A percentile compares a stretch with the other conserved stretches of the same genome.
phyloP scores from a whole-genome alignment of 2,329 filamentous ascomycete genomes.

The Nothophaeocryptopus gaeumannii region DNA sequence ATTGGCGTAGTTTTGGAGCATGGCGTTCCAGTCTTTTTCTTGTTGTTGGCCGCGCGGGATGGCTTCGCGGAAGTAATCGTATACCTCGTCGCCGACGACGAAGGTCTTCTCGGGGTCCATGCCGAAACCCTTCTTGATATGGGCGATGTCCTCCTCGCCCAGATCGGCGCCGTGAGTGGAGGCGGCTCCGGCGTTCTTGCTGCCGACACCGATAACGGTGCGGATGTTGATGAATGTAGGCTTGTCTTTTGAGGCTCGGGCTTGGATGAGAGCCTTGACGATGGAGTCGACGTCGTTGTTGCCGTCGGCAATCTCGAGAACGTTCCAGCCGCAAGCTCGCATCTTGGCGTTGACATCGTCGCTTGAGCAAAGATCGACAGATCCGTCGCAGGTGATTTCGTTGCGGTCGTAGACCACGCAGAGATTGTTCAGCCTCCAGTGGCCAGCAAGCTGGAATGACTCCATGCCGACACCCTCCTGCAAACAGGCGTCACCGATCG shows the following conservation, averaged over 20 bases:
- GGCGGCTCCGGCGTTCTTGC: slow-evolving; percentile 49
- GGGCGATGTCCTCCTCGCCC: slow-evolving; percentile 52
- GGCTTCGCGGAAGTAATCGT: slow-evolving; percentile 53
- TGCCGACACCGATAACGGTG: slow-evolving; percentile 56
- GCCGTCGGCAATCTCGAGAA: slow-evolving; percentile 55
- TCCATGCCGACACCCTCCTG: slow-evolving; percentile 60
- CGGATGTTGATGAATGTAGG: slow-evolving; percentile 58
- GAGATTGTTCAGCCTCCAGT: slow-evolving; percentile 56
- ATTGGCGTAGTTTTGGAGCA: slow-evolving; percentile 44
- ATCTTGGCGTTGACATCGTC: slow-evolving; percentile 60
- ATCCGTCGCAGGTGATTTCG: slow-evolving; percentile 58
- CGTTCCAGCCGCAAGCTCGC: slow-evolving; percentile 55
- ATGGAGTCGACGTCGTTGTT: slow-evolving; percentile 52
- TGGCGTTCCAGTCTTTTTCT: slow-evolving; percentile 50
- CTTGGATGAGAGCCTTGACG: slow-evolving; percentile 46
- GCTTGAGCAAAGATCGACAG: slow-evolving; percentile 50
- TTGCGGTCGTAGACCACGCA: slow-evolving; percentile 61
- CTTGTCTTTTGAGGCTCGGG: slow-evolving; percentile 38
- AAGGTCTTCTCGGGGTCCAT: slow-evolving; percentile 47
- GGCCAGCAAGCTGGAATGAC: slow-evolving; percentile 56
- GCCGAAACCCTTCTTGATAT: slow-evolving; percentile 53
- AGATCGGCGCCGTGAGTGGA: slow-evolving; percentile 59
- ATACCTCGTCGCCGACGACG: slow-evolving; percentile 43
- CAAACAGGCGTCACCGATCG: slow-evolving; percentile 58
- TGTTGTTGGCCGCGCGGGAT: slow-evolving; percentile 46